A percentile compares a stretch with the other conserved stretches of the same genome.
Conservation (phyloP, 139 green algal species). For the Zygnema circumcarinatum region DNA sequence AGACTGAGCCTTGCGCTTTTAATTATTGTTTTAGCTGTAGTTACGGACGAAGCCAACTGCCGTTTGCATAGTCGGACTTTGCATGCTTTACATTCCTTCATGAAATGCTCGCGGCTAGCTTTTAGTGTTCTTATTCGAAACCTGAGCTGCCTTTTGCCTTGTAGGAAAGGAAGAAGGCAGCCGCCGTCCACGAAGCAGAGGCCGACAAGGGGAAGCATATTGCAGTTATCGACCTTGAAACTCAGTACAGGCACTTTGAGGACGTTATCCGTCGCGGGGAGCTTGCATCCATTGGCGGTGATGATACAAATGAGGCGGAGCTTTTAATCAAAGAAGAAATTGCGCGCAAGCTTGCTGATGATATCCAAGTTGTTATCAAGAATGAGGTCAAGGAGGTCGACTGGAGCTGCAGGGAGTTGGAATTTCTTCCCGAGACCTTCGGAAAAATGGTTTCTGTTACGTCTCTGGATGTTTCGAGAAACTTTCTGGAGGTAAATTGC, state of each 20-base stretch:
- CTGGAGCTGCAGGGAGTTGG: conserved; percentile 21
- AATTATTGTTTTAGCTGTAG: too few species aligned
- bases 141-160: neutral
- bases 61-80: too few species aligned
- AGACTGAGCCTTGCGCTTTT: too few species aligned
- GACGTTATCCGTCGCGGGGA: conserved; percentile 15
- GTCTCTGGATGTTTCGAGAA: conserved; percentile 30
- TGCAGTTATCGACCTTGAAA: conserved; percentile 25
- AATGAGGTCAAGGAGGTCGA: neutral
- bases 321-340: neutral
- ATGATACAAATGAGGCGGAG: neutral
- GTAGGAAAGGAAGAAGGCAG: conserved; percentile 11
- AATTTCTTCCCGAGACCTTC: conserved; percentile 33
- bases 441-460: conserved; percentile 10
- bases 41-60: too few species aligned
- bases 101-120: too few species aligned
- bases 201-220: conserved; percentile 15
- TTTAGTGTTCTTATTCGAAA: too few species aligned
- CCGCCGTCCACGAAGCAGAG: conserved; percentile 22
- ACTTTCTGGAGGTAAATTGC: conserved; percentile 36
- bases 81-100: too few species aligned
- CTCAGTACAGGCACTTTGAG: conserved; percentile 20
- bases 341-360: conserved; percentile 14
- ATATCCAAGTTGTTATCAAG: conserved; percentile 1
- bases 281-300: neutral